Base-by-base conservation (phyloP, 148 eudicot genomes). In the Dysphania ambrosioides region DNA sequence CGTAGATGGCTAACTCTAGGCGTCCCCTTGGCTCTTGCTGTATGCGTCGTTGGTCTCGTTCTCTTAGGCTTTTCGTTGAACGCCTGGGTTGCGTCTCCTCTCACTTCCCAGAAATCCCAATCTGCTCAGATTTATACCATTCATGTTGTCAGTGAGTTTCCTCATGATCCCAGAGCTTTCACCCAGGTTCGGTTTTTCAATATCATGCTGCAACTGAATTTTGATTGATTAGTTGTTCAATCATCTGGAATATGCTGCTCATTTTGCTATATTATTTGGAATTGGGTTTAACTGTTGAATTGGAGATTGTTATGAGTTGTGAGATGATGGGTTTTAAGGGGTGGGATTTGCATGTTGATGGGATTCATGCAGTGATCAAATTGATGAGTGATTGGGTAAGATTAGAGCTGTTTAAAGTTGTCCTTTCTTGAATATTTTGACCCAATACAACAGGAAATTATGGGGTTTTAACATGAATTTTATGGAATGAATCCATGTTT, bases 91-190 rank as follows among this genome's bases (percentile, higher is more conserved):
- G 75, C 80, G 47, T 70, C 29, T 36, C 63, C 74, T 59, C 29
- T 26, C 26, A 4, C 18, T 24, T 44, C 75, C 2, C 31, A 8
- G 42, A 65, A 63, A 5, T 12, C 57, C 19, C 75, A 21, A 1
- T 75, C 74, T 49, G 40, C 70, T 71, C 78, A 35, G 26, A 66
- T 90, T 75, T 78, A 80, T 78, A 66, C 85, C 1, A 55, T 83
- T 47, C 75, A 92, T 69, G 83, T 92, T 10, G 85, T 94, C 70
- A 83, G 86, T 42, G 93, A 86, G 82, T 94, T 83, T 72, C 97
- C 93, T 31, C 98, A 94, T 78, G 98, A 94, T 83, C 96, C 82
- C 8, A 21, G 9, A 1, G 93, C 98, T 47, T 94, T 94, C 74
- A 94, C 98, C 35, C 96, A 94, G 97, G 98, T 84, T 57, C 8